Percentiles rank a stretch among this genome's conserved stretches.
phyloP scores from a whole-genome alignment of 768 basidiomycete genomes.

The Pulveroboletus sp. region DNA sequence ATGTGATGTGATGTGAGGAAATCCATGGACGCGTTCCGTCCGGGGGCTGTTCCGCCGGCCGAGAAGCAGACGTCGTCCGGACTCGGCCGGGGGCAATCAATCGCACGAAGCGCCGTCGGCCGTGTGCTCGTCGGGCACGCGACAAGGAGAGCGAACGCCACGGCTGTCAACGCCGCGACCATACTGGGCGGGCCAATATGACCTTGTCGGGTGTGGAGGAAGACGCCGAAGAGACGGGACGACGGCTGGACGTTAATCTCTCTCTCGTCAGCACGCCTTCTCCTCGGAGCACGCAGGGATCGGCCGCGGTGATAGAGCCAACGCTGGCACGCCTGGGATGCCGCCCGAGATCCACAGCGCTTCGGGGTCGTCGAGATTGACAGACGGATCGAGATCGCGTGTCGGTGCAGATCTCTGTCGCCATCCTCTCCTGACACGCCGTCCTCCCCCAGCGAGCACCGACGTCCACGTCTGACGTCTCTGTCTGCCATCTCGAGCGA shows the following conservation, averaged over 20 bases:
- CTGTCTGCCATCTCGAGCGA: too few species aligned
- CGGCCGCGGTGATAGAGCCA: conserved; percentile 23
- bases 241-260: conserved; percentile 21
- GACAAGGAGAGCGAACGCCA: background rate
- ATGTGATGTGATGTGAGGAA: too few species aligned
- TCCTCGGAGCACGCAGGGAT: conserved; percentile 26
- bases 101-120: background rate
- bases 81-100: background rate
- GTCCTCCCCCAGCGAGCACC: conserved; percentile 1
- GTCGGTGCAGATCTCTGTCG: conserved; percentile 20
- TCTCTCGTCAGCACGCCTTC: conserved; percentile 12
- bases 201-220: too few species aligned
- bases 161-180: background rate
- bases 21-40: too few species aligned
- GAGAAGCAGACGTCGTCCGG: too few species aligned
- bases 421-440: conserved; percentile 1
- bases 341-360: conserved; percentile 15
- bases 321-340: too few species aligned
- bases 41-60: too few species aligned
- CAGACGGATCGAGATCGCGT: conserved; percentile 17
- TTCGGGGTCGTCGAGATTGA: conserved; percentile 19
- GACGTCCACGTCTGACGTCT: conserved; percentile 7
- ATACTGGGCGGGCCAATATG: too few species aligned
- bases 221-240: too few species aligned
- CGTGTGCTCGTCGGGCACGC: too few species aligned